Base-by-base conservation (phyloP, 495 filamentous ascomycete genomes). In the Symbiotaphrina buchneri region DNA sequence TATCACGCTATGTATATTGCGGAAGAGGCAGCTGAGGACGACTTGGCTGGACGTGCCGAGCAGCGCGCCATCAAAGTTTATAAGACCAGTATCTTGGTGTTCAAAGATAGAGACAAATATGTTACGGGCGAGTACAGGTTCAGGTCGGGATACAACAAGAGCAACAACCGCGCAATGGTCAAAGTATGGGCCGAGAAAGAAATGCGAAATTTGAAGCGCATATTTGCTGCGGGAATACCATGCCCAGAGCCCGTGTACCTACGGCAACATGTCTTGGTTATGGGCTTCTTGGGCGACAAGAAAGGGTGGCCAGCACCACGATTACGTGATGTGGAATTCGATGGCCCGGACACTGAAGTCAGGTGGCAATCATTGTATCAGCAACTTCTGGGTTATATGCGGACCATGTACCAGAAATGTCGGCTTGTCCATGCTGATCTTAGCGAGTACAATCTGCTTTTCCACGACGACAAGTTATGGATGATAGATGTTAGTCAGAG, bases 141-240 rank as follows among this genome's bases (percentile, higher is more conserved):
- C 54, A 54, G 69, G 23, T 55, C 63, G 27, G 85, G 83, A 21
- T 82, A 82, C 51, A 84, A 79, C 52, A 94, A 94, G 59, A 74
- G 69, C 35, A 85, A 76, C 52, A 87, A 79, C 50, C 66, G 83
- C 3, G 77, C 82, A 28, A 94, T 93, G 84, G 84, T 97, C 30
- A 87, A 92, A 49, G 53, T 92, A 26, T 97, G 87, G 87, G 87
- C 90, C 3, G 84, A 94, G 53, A 97, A 97, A 54, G 87, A 97
- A 49, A 87, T 91, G 61, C 67, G 87, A 28, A 95, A 97, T 52
- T 44, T 97, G 35, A 74, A 78, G 37, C 64, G 90, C 30, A 68
- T 97, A 14, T 55, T 82, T 43, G 49, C 62, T 3, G 75, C 87
- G 13, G 81, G 79, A 1, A 87, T 97, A 27, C 74, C 82, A 10